phyloP scores from a whole-genome alignment of 257 asterid genomes.

The Henckelia pumila region DNA sequence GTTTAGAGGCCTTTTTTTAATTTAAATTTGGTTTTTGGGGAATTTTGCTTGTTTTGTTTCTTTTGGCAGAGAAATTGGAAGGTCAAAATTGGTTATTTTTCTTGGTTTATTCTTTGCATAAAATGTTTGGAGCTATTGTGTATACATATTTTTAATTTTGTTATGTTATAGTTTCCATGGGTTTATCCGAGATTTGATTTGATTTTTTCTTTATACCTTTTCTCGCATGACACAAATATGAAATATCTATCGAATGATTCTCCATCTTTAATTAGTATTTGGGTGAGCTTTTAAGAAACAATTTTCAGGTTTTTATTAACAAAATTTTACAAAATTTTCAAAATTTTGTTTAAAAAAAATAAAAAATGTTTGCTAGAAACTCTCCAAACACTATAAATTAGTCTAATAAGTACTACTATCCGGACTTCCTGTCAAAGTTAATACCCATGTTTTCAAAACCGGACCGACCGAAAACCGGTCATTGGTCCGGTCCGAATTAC shows the following conservation, averaged over 20 bases:
- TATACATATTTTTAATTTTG: not conserved
- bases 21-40: conserved; percentile 8
- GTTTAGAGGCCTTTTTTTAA: conserved; percentile 34
- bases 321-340: too few relatives aligned
- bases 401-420: too few relatives aligned
- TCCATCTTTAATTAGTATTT: too few relatives aligned
- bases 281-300: too few relatives aligned
- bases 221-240: not conserved
- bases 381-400: too few relatives aligned
- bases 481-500: too few relatives aligned
- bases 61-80: not conserved
- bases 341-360: too few relatives aligned
- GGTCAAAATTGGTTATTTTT: conserved; percentile 8
- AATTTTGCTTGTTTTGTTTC: not conserved
- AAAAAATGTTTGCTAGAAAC: too few relatives aligned
- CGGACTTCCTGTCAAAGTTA: too few relatives aligned
- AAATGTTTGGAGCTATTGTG: not conserved
- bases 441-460: too few relatives aligned
- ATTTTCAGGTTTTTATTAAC: too few relatives aligned
- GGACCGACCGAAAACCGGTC: too few relatives aligned
- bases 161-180: not conserved
- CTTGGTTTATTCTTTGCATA: conserved; percentile 10
- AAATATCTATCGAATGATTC: not conserved
- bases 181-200: conserved; percentile 7
- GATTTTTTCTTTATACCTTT: not conserved